phyloP scores from a whole-genome alignment of 352 stramenopile species.

The Globisporangium spiculum region DNA sequence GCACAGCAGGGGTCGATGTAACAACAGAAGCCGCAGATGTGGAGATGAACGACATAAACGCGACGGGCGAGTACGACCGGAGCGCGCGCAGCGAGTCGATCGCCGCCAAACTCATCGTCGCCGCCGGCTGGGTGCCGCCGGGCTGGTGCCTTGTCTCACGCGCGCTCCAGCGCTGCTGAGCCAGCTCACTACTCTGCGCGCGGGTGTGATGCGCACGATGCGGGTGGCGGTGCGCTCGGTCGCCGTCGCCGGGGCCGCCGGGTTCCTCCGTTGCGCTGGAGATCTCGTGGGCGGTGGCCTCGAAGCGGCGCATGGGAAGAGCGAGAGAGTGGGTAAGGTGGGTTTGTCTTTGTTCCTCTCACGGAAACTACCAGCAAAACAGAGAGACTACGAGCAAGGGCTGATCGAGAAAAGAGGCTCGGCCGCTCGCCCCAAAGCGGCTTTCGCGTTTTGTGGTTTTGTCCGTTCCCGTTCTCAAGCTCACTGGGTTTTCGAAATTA shows the following conservation, averaged over 20 bases:
- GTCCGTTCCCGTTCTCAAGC: too few species aligned
- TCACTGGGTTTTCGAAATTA: too few species aligned
- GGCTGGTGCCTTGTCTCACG: neutral
- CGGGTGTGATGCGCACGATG: neutral
- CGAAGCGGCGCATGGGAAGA: conserved; percentile 2
- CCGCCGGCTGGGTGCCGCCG: neutral
- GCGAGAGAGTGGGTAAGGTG: neutral
- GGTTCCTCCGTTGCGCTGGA: neutral
- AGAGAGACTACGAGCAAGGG: neutral
- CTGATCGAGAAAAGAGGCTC: neutral
- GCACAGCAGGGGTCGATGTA: neutral
- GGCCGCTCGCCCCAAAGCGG: too few species aligned
- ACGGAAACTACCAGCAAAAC: neutral
- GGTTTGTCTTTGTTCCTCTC: neutral
- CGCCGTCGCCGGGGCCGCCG: neutral
- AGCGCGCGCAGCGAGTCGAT: conserved; percentile 3
- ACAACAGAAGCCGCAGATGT: neutral
- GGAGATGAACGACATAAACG: neutral
- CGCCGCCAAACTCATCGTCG: neutral
- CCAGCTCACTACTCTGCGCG: neutral
- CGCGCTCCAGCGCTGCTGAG: neutral
- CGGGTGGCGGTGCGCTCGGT: neutral
- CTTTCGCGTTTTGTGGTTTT: too few species aligned
- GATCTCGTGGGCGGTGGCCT: neutral
- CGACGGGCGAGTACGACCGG: neutral